Evolutionary conservation across 2,329 filamentous ascomycete species (phyloP).

Genomic region (Trichoderma lentiforme): DNA sequence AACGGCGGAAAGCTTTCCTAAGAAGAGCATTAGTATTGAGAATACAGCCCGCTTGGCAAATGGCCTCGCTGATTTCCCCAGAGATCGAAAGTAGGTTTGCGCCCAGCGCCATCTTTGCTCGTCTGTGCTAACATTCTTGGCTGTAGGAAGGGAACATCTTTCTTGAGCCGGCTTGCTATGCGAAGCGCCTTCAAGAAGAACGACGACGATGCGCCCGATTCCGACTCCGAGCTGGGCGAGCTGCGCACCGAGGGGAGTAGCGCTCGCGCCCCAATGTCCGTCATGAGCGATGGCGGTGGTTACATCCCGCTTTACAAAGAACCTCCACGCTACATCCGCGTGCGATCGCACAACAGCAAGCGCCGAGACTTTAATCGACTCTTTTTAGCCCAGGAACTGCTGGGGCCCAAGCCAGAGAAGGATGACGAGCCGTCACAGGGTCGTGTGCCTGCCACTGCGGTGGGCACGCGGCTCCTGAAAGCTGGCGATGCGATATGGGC

Average conservation of each 20-base stretch:
- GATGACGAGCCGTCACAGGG: constrained; percentile 27
- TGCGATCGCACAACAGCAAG: constrained; percentile 77
- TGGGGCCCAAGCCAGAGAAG: constrained; percentile 48
- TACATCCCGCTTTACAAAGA: constrained; percentile 86
- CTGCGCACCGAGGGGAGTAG: constrained; percentile 74
- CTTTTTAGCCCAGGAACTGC: constrained; percentile 90
- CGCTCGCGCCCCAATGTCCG: constrained; percentile 76
- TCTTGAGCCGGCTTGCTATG: constrained; percentile 78
- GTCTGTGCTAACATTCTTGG: constrained; percentile 17
- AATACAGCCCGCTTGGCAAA: constrained; percentile 35
- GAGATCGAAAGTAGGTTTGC: constrained; percentile 61
- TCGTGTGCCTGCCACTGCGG: constrained; percentile 35
- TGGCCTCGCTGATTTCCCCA: constrained; percentile 44
- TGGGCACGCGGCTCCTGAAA: constrained; percentile 41
- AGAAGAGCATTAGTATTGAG: constrained; percentile 43
- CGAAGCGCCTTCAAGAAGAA: constrained; percentile 72
- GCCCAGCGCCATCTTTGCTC: not conserved
- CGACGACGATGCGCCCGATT: constrained; percentile 53
- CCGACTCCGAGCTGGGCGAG: constrained; percentile 68
- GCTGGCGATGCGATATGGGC: constrained; percentile 79
- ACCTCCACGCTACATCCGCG: constrained; percentile 86
- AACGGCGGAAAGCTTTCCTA: constrained; percentile 39
- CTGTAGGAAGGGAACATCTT: constrained; percentile 77
- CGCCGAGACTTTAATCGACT: constrained; percentile 77
- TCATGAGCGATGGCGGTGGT: constrained; percentile 63